Percentiles rank a stretch among this genome's conserved stretches.
Evolutionary conservation across 768 basidiomycete genomes (phyloP).

Genomic region (Termitomyces sp.): DNA sequence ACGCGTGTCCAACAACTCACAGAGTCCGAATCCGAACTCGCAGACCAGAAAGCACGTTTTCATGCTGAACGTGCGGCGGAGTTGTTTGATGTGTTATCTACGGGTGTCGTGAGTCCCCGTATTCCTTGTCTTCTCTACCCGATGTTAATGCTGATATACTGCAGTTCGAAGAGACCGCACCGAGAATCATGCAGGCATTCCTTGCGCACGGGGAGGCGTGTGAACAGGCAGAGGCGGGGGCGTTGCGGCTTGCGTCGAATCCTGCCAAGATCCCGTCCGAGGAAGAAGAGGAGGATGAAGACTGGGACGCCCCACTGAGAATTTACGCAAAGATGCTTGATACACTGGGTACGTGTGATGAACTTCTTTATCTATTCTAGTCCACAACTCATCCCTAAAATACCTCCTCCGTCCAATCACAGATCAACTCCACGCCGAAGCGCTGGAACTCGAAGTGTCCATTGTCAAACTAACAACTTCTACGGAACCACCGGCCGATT

Average conservation of each 20-base stretch:
- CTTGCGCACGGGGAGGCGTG: slow-evolving; percentile 40
- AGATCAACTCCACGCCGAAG: slow-evolving; percentile 20
- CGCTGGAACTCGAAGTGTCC: slow-evolving; percentile 18
- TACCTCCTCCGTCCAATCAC: no score
- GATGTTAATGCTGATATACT: background rate
- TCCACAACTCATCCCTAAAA: no score
- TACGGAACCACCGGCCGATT: background rate
- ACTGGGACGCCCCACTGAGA: slow-evolving; percentile 34
- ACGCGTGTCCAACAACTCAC: slow-evolving; percentile 25
- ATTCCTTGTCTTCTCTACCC: background rate
- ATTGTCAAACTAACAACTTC: slow-evolving; percentile 17
- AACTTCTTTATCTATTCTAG: background rate
- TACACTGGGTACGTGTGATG: slow-evolving; percentile 27
- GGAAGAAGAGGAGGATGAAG: slow-evolving; percentile 1
- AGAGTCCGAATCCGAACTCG: slow-evolving; percentile 33
- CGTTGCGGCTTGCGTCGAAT: slow-evolving; percentile 33
- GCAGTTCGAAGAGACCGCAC: slow-evolving; percentile 39
- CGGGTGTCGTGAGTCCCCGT: slow-evolving; percentile 25
- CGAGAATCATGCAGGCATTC: slow-evolving; percentile 43
- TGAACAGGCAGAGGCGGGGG: slow-evolving; percentile 32
- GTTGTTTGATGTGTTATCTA: slow-evolving; percentile 40
- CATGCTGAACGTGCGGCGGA: slow-evolving; percentile 36
- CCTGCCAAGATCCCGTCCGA: slow-evolving; percentile 10
- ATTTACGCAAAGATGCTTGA: slow-evolving; percentile 37
- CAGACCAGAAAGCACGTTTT: slow-evolving; percentile 34